Evolutionary conservation across 352 stramenopile species (phyloP), one percentile per base, ranked within the genome.

Genomic region (Phytophthora litchii): DNA sequence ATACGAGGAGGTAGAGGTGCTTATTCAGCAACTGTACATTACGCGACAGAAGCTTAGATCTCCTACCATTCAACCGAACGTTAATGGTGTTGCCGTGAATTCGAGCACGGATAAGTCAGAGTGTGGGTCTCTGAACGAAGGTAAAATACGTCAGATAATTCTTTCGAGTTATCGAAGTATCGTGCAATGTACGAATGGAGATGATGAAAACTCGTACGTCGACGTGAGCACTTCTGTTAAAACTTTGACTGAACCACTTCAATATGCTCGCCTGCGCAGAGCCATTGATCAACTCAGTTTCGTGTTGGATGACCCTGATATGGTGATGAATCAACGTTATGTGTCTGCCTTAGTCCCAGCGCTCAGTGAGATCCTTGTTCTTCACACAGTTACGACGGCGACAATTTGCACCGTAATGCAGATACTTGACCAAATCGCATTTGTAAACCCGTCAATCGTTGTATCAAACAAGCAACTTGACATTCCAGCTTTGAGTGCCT

Each of bases 11-110:
- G 47, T 42, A 0, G 46, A 63, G 3, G 37, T 56, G 17, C 51
- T 67, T 19, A 47, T 76, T 13, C 42, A 53, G n/a, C 64, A 72
- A 32, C 37, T 81, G 3, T 76, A 76, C 23, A 65, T 57, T 32
- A 37, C 14, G 7, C 46, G 54, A 3, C 54, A 65, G 37, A 64
- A 60, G 14, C 8, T 65, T 20, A 17, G n/a, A 12, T 13, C 37
- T 38, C 11, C 21, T 25, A 36, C 10, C 37, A 38, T 7, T 4
- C 44, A 9, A 45, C 16, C 34, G 13, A 34, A 47, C 23, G 11
- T 8, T 17, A 13, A 37, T 34, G 17, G 19, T 23, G 37, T 21
- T 1, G n/a, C 32, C 10, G 4, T 23, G 35, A 20, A 17, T 11
- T 1, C 3, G 4, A 21, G 3, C 34, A 21, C 4, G 13, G 14